Evolutionary conservation across 2,329 filamentous ascomycete species (phyloP).

Genomic region (Aspergillus persii): DNA sequence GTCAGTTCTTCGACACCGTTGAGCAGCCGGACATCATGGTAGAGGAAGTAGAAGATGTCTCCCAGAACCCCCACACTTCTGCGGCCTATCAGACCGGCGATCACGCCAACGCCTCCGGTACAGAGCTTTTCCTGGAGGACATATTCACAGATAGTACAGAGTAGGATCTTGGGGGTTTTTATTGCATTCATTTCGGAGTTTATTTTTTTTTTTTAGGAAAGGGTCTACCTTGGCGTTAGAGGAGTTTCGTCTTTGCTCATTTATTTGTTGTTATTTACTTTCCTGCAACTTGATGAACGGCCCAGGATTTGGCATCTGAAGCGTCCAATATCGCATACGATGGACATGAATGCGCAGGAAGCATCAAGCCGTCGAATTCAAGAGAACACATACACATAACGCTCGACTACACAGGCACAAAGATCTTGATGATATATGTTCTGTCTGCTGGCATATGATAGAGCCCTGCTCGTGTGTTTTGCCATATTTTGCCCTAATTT

Average conservation of each 20-base stretch:
- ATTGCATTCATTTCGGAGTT: background rate
- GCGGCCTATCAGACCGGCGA: background rate
- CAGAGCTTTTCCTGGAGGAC: background rate
- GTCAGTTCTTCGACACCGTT: constrained; percentile 38
- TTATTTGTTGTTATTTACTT: background rate
- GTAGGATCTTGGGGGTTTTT: background rate
- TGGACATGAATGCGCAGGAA: background rate
- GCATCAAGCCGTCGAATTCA: background rate
- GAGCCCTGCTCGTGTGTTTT: background rate
- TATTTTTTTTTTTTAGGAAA: background rate
- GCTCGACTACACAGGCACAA: background rate
- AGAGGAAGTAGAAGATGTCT: constrained; percentile 13
- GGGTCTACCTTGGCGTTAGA: background rate
- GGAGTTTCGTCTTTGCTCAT: background rate
- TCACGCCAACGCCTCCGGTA: background rate
- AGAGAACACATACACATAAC: background rate
- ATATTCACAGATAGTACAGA: background rate
- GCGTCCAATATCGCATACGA: background rate
- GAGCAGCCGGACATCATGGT: constrained; percentile 12
- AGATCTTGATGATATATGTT: background rate
- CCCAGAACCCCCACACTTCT: background rate
- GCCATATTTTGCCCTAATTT: background rate
- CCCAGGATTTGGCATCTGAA: background rate
- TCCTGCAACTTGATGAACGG: background rate
- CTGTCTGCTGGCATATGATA: constrained; percentile 1